Percentiles rank a stretch among this genome's conserved stretches.
Evolutionary conservation across 768 basidiomycete species (phyloP).

Genomic region (Xerocomellus dryophilus): DNA sequence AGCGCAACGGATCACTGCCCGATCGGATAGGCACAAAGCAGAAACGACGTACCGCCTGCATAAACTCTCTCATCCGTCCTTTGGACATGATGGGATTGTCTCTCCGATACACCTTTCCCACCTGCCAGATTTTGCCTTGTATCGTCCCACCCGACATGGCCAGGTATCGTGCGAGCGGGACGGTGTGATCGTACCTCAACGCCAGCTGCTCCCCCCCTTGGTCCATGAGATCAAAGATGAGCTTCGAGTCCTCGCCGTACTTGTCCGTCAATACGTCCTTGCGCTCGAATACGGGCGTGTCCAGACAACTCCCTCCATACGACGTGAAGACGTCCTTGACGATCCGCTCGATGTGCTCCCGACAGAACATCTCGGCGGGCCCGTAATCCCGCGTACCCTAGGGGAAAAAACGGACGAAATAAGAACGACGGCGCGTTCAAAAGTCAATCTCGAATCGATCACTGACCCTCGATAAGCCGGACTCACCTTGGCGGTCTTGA

Average conservation of each 20-base stretch:
- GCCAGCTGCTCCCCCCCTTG: conserved; percentile 97
- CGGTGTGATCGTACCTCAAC: conserved; percentile 93
- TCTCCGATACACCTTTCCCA: conserved; percentile 97
- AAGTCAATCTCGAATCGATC: conserved; percentile 13
- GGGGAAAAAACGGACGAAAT: neutral
- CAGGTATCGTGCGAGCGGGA: conserved; percentile 91
- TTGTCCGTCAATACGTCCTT: conserved; percentile 95
- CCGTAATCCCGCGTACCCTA: conserved; percentile 96
- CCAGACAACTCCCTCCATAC: conserved; percentile 88
- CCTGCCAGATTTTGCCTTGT: conserved; percentile 89
- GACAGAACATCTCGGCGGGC: conserved; percentile 87
- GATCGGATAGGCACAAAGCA: neutral
- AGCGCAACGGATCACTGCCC: neutral
- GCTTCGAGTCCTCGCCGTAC: conserved; percentile 95
- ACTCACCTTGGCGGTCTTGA: conserved; percentile 93
- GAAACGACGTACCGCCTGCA: conserved; percentile 71
- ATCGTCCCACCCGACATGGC: conserved; percentile 90
- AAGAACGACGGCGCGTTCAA: neutral
- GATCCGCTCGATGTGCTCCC: conserved; percentile 83
- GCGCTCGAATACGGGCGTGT: conserved; percentile 97
- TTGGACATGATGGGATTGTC: conserved; percentile 98
- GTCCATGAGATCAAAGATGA: conserved; percentile 96
- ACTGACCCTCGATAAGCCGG: conserved; percentile 1
- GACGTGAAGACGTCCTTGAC: conserved; percentile 86
- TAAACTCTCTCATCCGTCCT: conserved; percentile 98